Conservation (phyloP, 2,329 filamentous ascomycete species). For the Raffaelea albimanens region DNA sequence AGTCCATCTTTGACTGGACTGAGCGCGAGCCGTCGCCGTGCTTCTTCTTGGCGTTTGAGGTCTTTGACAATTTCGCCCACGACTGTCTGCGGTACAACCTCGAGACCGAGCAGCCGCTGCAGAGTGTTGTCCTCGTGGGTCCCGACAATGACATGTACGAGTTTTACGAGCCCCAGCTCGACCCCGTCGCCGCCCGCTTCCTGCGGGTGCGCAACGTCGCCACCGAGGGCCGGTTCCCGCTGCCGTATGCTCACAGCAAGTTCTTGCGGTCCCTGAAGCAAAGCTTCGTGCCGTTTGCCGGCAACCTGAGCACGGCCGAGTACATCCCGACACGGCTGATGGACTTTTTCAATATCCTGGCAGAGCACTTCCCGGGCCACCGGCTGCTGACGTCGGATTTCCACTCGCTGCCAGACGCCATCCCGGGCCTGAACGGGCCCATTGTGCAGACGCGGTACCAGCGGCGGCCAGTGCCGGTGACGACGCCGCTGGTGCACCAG, state of each 20-base stretch:
- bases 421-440: conserved; percentile 79
- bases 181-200: conserved; percentile 75
- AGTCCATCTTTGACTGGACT: conserved; percentile 90
- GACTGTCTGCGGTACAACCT: conserved; percentile 88
- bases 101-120: conserved; percentile 69
- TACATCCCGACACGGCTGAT: conserved; percentile 92
- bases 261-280: conserved; percentile 53
- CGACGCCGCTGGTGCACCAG: conserved; percentile 89
- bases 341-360: conserved; percentile 92
- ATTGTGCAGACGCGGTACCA: conserved; percentile 94
- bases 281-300: conserved; percentile 51
- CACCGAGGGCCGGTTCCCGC: conserved; percentile 52
- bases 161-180: conserved; percentile 74
- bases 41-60: conserved; percentile 96
- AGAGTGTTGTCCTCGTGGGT: conserved; percentile 84
- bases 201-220: conserved; percentile 77
- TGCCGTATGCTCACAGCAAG: conserved; percentile 45
- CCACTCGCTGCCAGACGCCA: conserved; percentile 71
- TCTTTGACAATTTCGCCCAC: conserved; percentile 97
- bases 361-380: conserved; percentile 82
- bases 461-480: conserved; percentile 77
- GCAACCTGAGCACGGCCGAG: conserved; percentile 73
- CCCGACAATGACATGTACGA: conserved; percentile 83
- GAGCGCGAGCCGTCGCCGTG: conserved; percentile 82
- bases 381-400: conserved; percentile 87